phyloP scores from a whole-genome alignment of 2,329 filamentous ascomycete genomes.

The Aspergillus carbonarius region DNA sequence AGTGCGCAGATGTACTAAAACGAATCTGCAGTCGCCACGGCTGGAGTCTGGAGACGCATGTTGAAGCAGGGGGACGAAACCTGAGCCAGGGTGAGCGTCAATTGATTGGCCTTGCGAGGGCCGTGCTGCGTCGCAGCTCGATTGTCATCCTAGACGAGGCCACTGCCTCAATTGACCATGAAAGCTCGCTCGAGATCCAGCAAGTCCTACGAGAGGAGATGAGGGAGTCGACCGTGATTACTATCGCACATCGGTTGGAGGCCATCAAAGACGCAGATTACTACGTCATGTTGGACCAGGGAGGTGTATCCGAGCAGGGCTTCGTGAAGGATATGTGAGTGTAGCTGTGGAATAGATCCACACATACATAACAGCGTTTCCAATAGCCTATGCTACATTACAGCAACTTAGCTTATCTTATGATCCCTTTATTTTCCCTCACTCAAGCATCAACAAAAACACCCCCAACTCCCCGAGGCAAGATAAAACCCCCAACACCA shows the following conservation, averaged over 20 bases:
- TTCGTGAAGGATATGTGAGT: constrained; percentile 26
- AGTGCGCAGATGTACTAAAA: constrained; percentile 54
- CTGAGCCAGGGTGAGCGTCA: constrained; percentile 66
- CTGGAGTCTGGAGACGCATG: constrained; percentile 56
- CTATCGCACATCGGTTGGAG: constrained; percentile 64
- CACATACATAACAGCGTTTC: background rate
- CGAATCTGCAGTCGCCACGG: constrained; percentile 56
- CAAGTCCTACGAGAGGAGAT: constrained; percentile 38
- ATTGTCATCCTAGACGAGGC: constrained; percentile 67
- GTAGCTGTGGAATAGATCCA: background rate
- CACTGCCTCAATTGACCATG: constrained; percentile 63
- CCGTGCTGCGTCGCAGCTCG: constrained; percentile 59
- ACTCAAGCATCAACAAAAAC: background rate
- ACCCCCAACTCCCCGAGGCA: background rate
- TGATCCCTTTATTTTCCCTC: too few species aligned
- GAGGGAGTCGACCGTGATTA: constrained; percentile 57
- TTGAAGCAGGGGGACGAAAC: constrained; percentile 62
- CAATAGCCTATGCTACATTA: background rate
- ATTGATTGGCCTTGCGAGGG: constrained; percentile 63
- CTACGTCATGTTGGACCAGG: constrained; percentile 55
- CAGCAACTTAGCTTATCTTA: background rate
- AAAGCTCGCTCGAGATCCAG: constrained; percentile 54
- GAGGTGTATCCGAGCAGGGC: constrained; percentile 41
- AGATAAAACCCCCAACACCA: background rate
- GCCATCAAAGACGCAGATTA: constrained; percentile 61